Evolutionary conservation across 192 early-diverging fungal genomes (phyloP), one percentile per base, ranked within the genome.

Genomic region (Cladochytrium replicatum): DNA sequence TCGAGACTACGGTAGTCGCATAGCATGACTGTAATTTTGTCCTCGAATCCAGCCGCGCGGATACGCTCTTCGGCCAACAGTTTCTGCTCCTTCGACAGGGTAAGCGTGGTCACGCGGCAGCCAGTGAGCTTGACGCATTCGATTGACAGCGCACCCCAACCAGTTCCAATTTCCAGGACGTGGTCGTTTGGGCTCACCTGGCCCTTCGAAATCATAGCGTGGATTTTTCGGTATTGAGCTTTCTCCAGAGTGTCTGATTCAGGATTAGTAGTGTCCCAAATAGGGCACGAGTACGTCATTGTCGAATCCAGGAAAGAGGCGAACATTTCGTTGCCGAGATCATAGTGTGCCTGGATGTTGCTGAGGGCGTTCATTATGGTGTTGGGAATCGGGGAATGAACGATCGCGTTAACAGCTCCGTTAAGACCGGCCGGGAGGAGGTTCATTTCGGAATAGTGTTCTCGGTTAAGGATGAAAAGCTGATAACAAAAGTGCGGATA

Each of bases 281-380:
- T 66, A 13, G 78, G 82, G 41, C 81, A 81, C 8, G 78, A 81
- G 66, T 86, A 86, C 13, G 72, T 84, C 81, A 84, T 82, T 25
- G 73, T 69, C 1, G 63, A 57, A 58, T 80, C 78, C 41, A 86
- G 60, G 29, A 86, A 86, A 31, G 56, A 54, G 11, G 69, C 71
- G 68, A 86, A 86, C 76, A 86, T 75, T 23, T 81, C 82, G 58
- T 86, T 84, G 31, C 76, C 78, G 40, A 86, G 65, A 51, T 86
- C 84, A 60, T 86, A 86, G 60, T 86, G 84, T 8, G 81, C 81
- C 4, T 64, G 67, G 32, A 86, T 75, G 49, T 86, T 86, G 58
- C 43, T 61, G 6, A 72, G 48, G 1, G 73, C 46, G 54, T 82
- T 84, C 23, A 67, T 47, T 40, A 84, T 54, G 0, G 80, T 76